phyloP scores from a whole-genome alignment of 192 early-diverging fungal genomes.

The Coemansia sp. region DNA sequence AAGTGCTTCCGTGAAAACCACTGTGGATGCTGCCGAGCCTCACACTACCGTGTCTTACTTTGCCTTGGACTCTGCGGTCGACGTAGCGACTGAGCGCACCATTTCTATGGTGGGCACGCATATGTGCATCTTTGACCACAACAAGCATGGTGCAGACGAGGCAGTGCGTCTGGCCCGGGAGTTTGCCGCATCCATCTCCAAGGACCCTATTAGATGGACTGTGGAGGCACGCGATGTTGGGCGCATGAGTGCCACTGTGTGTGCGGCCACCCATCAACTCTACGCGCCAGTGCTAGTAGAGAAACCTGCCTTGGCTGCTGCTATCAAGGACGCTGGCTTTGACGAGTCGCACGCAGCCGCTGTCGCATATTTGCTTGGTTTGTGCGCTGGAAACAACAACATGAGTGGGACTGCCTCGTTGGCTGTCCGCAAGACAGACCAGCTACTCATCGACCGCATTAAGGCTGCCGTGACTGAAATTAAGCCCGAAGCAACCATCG shows the following conservation, averaged over 20 bases:
- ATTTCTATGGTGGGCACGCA: not conserved
- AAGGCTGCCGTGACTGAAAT: no score
- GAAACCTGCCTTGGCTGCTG: not conserved
- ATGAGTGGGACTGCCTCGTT: not conserved
- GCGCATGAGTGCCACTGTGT: slow-evolving; percentile 16
- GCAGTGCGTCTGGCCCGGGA: not conserved
- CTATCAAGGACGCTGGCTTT: slow-evolving; percentile 11
- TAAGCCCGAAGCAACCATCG: not conserved
- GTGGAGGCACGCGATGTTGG: slow-evolving; percentile 47
- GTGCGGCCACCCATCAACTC: slow-evolving; percentile 37
- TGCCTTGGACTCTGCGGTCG: not conserved
- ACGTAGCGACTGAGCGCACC: slow-evolving; percentile 6
- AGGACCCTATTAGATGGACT: slow-evolving; percentile 32
- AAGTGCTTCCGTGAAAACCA: slow-evolving; percentile 7
- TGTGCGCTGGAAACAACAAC: slow-evolving; percentile 13
- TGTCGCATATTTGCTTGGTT: slow-evolving; percentile 38
- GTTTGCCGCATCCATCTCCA: not conserved
- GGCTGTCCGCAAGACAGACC: not conserved
- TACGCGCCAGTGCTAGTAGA: slow-evolving; percentile 35
- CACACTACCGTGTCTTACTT: not conserved
- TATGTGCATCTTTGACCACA: not conserved
- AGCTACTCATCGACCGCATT: slow-evolving; percentile 17
- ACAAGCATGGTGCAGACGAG: slow-evolving; percentile 14
- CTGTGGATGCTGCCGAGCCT: not conserved
- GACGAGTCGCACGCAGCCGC: slow-evolving; percentile 5